Conservation (phyloP, 768 basidiomycete genomes). For the Terana coerulea region DNA sequence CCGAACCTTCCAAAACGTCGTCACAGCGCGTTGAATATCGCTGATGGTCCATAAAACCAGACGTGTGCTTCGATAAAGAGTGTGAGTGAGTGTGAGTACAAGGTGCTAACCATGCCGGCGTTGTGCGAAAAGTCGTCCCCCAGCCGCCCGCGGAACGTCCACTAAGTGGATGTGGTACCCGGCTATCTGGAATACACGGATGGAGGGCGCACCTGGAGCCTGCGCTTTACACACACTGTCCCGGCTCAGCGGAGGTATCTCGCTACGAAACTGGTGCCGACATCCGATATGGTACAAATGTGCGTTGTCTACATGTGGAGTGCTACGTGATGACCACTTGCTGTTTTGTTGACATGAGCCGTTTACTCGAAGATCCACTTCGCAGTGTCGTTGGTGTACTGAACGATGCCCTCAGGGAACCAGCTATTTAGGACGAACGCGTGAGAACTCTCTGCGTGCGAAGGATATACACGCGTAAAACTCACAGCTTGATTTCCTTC, state of each 20-base stretch:
- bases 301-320: constrained; percentile 5
- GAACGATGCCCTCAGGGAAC: constrained; percentile 84
- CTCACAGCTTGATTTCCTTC: constrained; percentile 92
- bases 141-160: not conserved
- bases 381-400: constrained; percentile 64
- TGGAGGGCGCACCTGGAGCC: constrained; percentile 5
- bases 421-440: constrained; percentile 51
- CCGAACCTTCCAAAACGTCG: not conserved
- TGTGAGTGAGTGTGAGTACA: not conserved
- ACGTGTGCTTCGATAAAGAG: not conserved
- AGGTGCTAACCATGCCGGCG: not conserved
- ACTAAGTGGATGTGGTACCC: not conserved
- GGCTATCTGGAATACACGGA: not conserved
- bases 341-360: constrained; percentile 9
- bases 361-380: constrained; percentile 79
- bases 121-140: not conserved
- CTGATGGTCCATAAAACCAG: constrained; percentile 1
- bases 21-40: not conserved
- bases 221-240: not conserved
- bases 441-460: not conserved
- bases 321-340: constrained; percentile 4
- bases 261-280: constrained; percentile 5
- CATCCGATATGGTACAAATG: constrained; percentile 13
- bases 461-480: constrained; percentile 9
- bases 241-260: no score